Base-by-base conservation (phyloP, 129 eudicot species). In the Sambucus nigra region DNA sequence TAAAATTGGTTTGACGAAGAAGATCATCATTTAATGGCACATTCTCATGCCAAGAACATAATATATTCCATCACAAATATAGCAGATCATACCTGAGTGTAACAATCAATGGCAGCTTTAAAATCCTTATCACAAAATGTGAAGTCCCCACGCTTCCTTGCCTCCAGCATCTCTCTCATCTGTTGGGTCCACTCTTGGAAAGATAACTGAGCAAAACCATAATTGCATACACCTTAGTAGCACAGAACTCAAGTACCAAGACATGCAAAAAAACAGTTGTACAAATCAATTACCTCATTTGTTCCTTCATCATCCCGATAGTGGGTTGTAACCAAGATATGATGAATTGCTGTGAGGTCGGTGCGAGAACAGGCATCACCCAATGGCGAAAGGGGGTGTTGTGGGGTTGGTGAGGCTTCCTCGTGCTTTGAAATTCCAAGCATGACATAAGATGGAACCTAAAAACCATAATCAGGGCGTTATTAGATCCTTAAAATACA, bases 181-280 rank as follows among this genome's bases (percentile, higher is more conserved):
- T 86, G 93, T 50, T 86, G 93, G 25, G 95, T 82, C 93, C 95
- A 86, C 47, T 82, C 93, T 73, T 86, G 93, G 66, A 86, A 86
- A 5, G 95, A 86, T 53, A 86, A 63, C 95, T 86, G 65, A 44
- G 53, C 19, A 19, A 44, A 19, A 55, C 26, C 5, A 9, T 18
- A 19, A 0, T 11, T 42, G 55, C 53, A 44, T n/a, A 21, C 33
- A 23, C 51, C 45, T 70, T 50, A 29, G 15, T 35, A 22, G 23
- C 38, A 60, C 11, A 32, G 8, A 29, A 35, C 15, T 18, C 18
- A 1, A 29, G 45, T 49, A 33, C 26, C 22, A 8, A 33, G 53
- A 59, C 52, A 7, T 9, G 52, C 1, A 26, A 40, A 63, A 25
- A 19, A 42, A 42, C 53, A 28, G 27, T 24, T 24, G 31, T 56